phyloP scores from a whole-genome alignment of 768 basidiomycete genomes.

The Obba rivulosa region DNA sequence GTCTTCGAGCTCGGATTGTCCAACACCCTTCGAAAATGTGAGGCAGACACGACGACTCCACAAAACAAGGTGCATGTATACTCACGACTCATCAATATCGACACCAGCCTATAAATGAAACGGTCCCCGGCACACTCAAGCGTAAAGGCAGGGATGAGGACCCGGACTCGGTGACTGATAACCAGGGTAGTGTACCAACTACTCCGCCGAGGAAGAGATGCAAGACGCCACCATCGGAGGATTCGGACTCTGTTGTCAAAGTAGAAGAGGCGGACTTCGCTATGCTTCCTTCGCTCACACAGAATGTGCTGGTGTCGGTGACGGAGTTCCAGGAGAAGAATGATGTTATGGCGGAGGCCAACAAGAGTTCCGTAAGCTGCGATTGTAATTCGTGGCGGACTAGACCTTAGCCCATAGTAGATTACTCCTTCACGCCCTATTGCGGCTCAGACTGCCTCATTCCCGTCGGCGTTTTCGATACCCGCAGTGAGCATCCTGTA shows the following conservation, averaged over 20 bases:
- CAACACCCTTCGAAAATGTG: slow-evolving; percentile 11
- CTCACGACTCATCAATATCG: too few species aligned
- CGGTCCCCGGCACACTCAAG: slow-evolving; percentile 19
- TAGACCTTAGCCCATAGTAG: too few species aligned
- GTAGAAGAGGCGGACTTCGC: neutral
- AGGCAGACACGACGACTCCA: neutral
- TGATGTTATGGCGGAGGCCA: too few species aligned
- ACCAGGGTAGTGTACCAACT: neutral
- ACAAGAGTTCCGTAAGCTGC: too few species aligned
- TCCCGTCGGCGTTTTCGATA: slow-evolving; percentile 10
- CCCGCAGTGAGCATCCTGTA: slow-evolving; percentile 6
- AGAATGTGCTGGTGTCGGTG: too few species aligned
- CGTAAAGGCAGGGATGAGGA: slow-evolving; percentile 17
- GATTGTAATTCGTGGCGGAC: too few species aligned
- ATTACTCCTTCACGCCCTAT: too few species aligned
- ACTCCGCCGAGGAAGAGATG: slow-evolving; percentile 15
- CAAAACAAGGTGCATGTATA: neutral
- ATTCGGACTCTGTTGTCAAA: neutral
- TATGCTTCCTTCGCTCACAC: too few species aligned
- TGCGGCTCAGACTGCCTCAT: too few species aligned
- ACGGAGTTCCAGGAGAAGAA: too few species aligned
- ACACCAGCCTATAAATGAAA: slow-evolving; percentile 11
- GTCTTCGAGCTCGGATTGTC: slow-evolving; percentile 1
- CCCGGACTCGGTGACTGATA: neutral
- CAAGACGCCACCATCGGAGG: slow-evolving; percentile 11